Evolutionary conservation across 768 basidiomycete genomes (phyloP), one percentile per base, ranked within the genome.

Genomic region (Chalciporus chontae): DNA sequence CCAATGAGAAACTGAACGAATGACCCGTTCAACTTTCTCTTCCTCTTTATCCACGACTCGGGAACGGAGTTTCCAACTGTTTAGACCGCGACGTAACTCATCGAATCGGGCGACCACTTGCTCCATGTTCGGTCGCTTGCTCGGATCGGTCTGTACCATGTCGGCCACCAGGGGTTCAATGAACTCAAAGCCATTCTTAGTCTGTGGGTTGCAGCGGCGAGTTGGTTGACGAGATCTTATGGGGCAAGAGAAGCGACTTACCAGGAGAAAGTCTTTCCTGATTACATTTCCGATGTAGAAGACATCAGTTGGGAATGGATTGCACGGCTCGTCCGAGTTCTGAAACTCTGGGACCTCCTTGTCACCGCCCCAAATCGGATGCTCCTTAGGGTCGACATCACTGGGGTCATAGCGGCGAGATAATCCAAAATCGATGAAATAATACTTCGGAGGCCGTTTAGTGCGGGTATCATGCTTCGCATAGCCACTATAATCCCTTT

Each of bases 221-320:
- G 15, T 36, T 6, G n/a, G 34, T 50, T 5, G 47, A 52, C 14
- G 47, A 31, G 3, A 26, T 37, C 19, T 42, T 9, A 26, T 23
- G 29, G 36, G 38, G 43, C 53, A n/a, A 36, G 14, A 49, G 11
- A 51, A 24, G 37, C 15, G 17, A 45, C 36, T 24, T 1, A 74
- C 73, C 44, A 60, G 45, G 0, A 69, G 15, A 43, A 75, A 70
- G 27, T 70, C 55, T 29, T 43, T 46, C n/a, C 59, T 51, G 38
- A 74, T 61, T 18, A 68, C 32, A 48, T 76, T 77, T 0, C 74
- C 75, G 0, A 76, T 50, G 43, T 70, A 70, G 48, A 74, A 78
- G 4, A 78, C 62, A 31, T 78, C 77, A 0, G 69, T 70, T 0
- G 69, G 62, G 43, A 77, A 78, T 0, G 74, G 73, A 50, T 78